Conservation (phyloP, 163 green algal species). For the Scenedesmus sp. region DNA sequence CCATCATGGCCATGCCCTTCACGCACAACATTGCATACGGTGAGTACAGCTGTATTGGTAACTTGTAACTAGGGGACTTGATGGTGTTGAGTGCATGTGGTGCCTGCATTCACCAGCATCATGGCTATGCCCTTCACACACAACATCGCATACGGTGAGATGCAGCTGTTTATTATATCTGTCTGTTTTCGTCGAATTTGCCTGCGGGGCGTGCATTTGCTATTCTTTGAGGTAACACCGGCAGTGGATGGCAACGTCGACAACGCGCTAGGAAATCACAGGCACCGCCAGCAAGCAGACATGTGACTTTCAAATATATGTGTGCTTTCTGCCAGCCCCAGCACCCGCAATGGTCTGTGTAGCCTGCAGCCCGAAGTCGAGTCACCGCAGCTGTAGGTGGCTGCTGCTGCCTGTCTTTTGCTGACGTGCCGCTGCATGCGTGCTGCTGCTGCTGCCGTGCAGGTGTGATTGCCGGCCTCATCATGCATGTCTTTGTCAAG, state of each 20-base stretch:
- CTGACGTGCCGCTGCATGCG: background rate
- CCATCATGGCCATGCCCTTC: constrained; percentile 60
- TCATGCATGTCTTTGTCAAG: constrained; percentile 60
- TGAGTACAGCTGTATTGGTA: background rate
- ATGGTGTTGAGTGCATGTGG: background rate
- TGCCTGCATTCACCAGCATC: constrained; percentile 52
- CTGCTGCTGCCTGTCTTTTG: background rate
- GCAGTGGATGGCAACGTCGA: no score
- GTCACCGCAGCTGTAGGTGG: background rate
- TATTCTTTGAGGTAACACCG: no score
- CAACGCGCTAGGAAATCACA: no score
- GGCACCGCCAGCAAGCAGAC: no score
- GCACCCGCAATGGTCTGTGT: no score
- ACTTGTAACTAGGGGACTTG: background rate
- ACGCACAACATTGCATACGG: constrained; percentile 58
- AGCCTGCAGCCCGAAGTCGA: no score
- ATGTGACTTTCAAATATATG: no score
- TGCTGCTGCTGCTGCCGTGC: background rate
- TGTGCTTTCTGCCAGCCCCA: no score
- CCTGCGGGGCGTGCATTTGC: no score
- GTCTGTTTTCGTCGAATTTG: no score
- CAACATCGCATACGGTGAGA: constrained; percentile 51
- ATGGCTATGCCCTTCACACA: constrained; percentile 58
- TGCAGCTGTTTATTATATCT: background rate
- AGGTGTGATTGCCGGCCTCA: constrained; percentile 54